phyloP scores from a whole-genome alignment of 352 stramenopile genomes.

The Globisporangium ultimum region DNA sequence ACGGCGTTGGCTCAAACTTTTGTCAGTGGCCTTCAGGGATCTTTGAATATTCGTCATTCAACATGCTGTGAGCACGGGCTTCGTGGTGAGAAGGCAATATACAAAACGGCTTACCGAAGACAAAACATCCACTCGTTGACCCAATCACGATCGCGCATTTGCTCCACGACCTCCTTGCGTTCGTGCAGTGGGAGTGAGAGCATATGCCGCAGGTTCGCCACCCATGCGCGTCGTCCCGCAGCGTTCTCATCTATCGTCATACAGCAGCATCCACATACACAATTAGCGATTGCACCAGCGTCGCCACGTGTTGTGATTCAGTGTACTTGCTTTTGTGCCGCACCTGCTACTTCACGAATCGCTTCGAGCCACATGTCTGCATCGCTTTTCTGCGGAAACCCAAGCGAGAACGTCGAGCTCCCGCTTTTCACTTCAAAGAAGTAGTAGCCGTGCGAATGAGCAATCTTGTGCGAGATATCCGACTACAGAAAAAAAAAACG shows the following conservation, averaged over 20 bases:
- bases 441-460: slow-evolving; percentile 45
- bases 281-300: too few species aligned
- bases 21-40: slow-evolving; percentile 33
- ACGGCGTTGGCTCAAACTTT: slow-evolving; percentile 33
- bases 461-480: slow-evolving; percentile 39
- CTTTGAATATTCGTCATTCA: slow-evolving; percentile 12
- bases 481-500: slow-evolving; percentile 14
- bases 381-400: slow-evolving; percentile 42
- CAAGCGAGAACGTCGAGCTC: slow-evolving; percentile 37
- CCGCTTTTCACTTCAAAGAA: slow-evolving; percentile 56
- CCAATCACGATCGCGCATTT: slow-evolving; percentile 75
- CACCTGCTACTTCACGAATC: slow-evolving; percentile 63
- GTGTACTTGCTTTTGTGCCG: neutral
- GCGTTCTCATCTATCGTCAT: slow-evolving; percentile 56
- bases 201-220: slow-evolving; percentile 48
- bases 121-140: slow-evolving; percentile 81
- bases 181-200: slow-evolving; percentile 48
- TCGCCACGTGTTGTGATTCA: too few species aligned
- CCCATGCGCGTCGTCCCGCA: slow-evolving; percentile 61
- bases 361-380: slow-evolving; percentile 52
- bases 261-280: too few species aligned
- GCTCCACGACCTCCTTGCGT: slow-evolving; percentile 42
- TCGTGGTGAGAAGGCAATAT: neutral
- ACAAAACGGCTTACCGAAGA: slow-evolving; percentile 26
- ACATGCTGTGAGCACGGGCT: neutral